Evolutionary conservation across 2,329 filamentous ascomycete genomes (phyloP), one percentile per base, ranked within the genome.

Genomic region (Diaporthe sp.): DNA sequence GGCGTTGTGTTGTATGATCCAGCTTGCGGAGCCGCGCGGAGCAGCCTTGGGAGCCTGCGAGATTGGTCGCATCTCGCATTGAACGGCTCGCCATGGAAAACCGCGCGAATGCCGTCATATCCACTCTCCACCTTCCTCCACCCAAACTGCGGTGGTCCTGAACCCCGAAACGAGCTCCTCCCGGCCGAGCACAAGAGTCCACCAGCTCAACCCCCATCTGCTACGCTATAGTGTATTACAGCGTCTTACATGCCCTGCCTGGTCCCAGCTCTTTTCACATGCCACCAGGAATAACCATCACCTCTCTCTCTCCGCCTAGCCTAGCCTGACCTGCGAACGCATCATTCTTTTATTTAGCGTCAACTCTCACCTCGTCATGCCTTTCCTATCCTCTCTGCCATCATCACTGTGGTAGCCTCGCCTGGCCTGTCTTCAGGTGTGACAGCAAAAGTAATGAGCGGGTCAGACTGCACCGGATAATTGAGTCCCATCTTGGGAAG

Each of bases 31-130:
- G 62, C 31, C 34, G 31, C 62, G 62, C 62, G 62, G 62, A 67
- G 62, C 44, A 67, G 44, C 44, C 44, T 51, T 53, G 62, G 62
- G 62, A 68, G 44, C 9, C 31, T 68, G 62, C 62, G 62, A 69
- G 65, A 69, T 69, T 69, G 65, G 49, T 69, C 65, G 65, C 65
- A 69, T 69, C 65, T 69, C 65, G 65, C 65, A 69, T 69, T 55
- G 10, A 69, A 55, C 65, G 19, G 65, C 65, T 69, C 65, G 65
- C 65, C 65, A 69, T 49, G 65, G 46, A 69, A 69, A 69, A 55
- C 34, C 65, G 65, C 65, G 65, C 65, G 65, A 31, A 69, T 69
- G 65, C 65, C 65, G 65, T 69, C 65, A 69, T 69, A 28, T 69
- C 65, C 65, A 69, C 65, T 55, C 49, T 31, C 62, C 62, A 53